A percentile compares a stretch with the other conserved stretches of the same genome.
phyloP scores from a whole-genome alignment of 495 filamentous ascomycete genomes.

The Venustampulla echinocandica region DNA sequence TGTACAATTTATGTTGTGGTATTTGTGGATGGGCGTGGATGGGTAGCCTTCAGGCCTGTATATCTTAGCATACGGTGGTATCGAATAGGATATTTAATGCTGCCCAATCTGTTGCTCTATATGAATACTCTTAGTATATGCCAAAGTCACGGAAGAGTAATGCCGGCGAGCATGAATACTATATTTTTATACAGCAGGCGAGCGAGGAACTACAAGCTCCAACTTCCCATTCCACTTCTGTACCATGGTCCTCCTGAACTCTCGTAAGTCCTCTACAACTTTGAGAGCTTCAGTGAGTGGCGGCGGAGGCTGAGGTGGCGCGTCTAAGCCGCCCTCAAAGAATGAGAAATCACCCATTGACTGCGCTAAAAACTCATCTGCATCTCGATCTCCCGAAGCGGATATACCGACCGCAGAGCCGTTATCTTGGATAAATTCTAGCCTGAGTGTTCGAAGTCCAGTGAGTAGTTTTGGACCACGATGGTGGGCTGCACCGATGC shows the following conservation, averaged over 20 bases:
- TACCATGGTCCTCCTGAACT: neutral
- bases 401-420: neutral
- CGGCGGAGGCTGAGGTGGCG: neutral
- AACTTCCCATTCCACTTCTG: constrained; percentile 15
- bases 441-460: constrained; percentile 10
- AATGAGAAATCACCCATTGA: constrained; percentile 20
- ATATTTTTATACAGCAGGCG: too few species aligned
- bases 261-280: constrained; percentile 8
- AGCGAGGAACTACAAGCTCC: constrained; percentile 11
- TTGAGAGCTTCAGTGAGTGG: neutral
- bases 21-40: too few species aligned
- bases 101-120: too few species aligned
- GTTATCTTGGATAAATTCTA: constrained; percentile 10
- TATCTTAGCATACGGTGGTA: too few species aligned
- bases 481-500: neutral
- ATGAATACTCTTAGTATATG: too few species aligned
- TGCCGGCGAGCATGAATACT: too few species aligned
- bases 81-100: too few species aligned
- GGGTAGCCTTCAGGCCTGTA: too few species aligned
- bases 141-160: too few species aligned
- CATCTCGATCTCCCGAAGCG: constrained; percentile 14
- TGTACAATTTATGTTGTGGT: too few species aligned
- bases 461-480: constrained; percentile 11
- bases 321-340: constrained; percentile 11
- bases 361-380: constrained; percentile 8